phyloP scores from a whole-genome alignment of 805 yeast genomes.

The Lipomyces japonicus region DNA sequence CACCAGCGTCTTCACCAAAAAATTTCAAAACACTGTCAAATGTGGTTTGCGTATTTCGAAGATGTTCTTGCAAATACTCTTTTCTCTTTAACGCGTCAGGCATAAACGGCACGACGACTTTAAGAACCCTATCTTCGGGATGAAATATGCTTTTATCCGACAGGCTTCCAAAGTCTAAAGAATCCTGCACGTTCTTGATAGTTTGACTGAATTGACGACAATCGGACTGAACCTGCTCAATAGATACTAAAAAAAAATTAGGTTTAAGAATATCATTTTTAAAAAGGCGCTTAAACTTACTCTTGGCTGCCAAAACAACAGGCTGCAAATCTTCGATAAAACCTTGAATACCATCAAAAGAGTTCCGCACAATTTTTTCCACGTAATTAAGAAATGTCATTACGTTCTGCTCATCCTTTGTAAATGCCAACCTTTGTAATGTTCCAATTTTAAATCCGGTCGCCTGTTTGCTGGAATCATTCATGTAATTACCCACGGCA shows the following conservation, averaged over 20 bases:
- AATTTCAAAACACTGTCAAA: constrained; percentile 69
- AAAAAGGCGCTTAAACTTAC: constrained; percentile 7
- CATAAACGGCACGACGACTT: constrained; percentile 58
- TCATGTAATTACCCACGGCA: constrained; percentile 95
- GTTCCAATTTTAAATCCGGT: constrained; percentile 87
- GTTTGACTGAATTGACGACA: constrained; percentile 59
- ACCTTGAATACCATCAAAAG: constrained; percentile 71
- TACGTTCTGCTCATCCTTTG: constrained; percentile 83
- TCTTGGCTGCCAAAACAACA: constrained; percentile 58
- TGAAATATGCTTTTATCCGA: constrained; percentile 76
- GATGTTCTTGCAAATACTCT: constrained; percentile 59
- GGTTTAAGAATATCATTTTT: background rate
- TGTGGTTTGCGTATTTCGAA: constrained; percentile 58
- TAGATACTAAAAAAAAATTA: constrained; percentile 43
- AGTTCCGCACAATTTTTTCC: constrained; percentile 78
- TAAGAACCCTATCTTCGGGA: constrained; percentile 72
- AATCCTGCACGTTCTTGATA: constrained; percentile 65
- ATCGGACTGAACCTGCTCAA: constrained; percentile 76
- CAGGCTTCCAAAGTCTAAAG: constrained; percentile 77
- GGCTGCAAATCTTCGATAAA: constrained; percentile 70
- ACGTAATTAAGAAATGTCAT: constrained; percentile 90
- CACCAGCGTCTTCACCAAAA: constrained; percentile 86
- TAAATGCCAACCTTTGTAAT: constrained; percentile 81
- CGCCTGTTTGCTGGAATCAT: constrained; percentile 87
- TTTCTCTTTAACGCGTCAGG: constrained; percentile 74